phyloP scores from a whole-genome alignment of 768 basidiomycete genomes.

The Floccularia luteovirens region DNA sequence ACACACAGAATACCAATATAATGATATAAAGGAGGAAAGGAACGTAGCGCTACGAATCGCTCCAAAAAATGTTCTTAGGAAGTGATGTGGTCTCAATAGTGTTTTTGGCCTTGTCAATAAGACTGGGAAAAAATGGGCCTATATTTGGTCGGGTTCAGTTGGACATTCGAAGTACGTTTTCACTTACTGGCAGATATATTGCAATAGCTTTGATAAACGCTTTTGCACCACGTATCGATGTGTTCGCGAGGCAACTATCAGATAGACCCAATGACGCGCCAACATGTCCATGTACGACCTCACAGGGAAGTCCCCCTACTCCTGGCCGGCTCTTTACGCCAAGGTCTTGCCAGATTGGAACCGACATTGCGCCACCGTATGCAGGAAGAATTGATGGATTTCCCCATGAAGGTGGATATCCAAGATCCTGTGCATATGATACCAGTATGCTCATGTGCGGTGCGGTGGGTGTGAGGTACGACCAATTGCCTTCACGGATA shows the following conservation, averaged over 20 bases:
- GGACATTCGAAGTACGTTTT: neutral
- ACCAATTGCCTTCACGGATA: slow-evolving; percentile 50
- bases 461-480: slow-evolving; percentile 40
- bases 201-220: slow-evolving; percentile 58
- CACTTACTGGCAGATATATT: slow-evolving; percentile 66
- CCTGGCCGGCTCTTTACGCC: slow-evolving; percentile 43
- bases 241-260: slow-evolving; percentile 55
- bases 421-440: slow-evolving; percentile 44
- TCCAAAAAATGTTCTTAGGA: slow-evolving; percentile 35
- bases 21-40: slow-evolving; percentile 62
- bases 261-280: slow-evolving; percentile 37
- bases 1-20: slow-evolving; percentile 68
- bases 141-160: slow-evolving; percentile 2
- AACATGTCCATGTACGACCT: slow-evolving; percentile 60
- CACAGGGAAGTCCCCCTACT: slow-evolving; percentile 70
- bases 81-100: slow-evolving; percentile 35
- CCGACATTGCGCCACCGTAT: slow-evolving; percentile 48
- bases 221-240: slow-evolving; percentile 38
- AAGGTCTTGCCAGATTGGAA: slow-evolving; percentile 45
- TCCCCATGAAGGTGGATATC: slow-evolving; percentile 55
- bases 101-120: slow-evolving; percentile 50
- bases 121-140: slow-evolving; percentile 69
- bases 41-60: slow-evolving; percentile 64
- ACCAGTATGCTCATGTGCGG: slow-evolving; percentile 31
- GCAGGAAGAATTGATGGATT: slow-evolving; percentile 54